Percentiles rank a stretch among this genome's conserved stretches.
These are phyloP conservation scores for Pinus taeda DNA, from an alignment of 75 land plant genomes.

Conservation along the genomic window DNA sequence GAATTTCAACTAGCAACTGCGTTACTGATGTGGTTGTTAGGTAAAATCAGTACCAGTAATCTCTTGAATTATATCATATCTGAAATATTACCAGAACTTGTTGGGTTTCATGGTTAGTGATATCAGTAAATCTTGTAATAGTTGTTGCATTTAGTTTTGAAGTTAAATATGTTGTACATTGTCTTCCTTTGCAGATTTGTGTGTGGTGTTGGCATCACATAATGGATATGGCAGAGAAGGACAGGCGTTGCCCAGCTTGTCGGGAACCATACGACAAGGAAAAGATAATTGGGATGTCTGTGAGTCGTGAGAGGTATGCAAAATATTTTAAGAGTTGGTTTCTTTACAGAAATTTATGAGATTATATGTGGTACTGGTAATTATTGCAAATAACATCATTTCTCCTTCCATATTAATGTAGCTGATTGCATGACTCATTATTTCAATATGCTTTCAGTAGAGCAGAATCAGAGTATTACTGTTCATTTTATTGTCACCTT, in stretches of 20 bases:
- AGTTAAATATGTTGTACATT: not conserved
- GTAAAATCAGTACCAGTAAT: not conserved
- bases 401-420: too few species aligned
- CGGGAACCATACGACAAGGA: conserved; percentile 79
- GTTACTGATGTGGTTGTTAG: not conserved
- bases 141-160: not conserved
- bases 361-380: too few species aligned
- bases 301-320: conserved; percentile 55
- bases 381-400: too few species aligned
- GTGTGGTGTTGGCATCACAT: conserved; percentile 94
- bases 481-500: not conserved
- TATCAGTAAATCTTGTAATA: not conserved
- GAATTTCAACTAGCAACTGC: not conserved
- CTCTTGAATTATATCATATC: not conserved
- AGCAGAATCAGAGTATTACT: too few species aligned
- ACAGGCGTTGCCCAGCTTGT: conserved; percentile 87
- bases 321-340: not conserved
- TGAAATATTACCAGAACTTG: not conserved
- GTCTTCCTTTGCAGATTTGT: conserved; percentile 51
- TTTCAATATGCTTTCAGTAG: not conserved
- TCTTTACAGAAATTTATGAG: not conserved
- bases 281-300: conserved; percentile 64
- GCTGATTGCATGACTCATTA: not conserved
- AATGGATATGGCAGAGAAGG: conserved; percentile 81
- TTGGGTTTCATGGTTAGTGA: not conserved